Conservation (phyloP, 768 basidiomycete species). For the Suillus bovinus region DNA sequence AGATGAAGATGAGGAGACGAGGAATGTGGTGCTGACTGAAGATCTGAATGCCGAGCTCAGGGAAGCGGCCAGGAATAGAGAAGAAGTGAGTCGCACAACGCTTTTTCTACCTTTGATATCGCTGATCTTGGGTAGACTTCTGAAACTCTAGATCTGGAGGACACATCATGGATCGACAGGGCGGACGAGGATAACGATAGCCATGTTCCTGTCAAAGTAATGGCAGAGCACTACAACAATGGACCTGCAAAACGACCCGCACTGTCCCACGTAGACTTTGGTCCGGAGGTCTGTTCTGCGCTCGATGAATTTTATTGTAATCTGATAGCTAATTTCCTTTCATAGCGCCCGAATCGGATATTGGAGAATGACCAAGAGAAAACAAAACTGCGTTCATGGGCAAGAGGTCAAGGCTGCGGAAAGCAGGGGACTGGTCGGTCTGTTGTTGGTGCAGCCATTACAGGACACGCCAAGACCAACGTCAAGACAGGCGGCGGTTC, state of each 20-base stretch:
- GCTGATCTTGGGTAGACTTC: slow-evolving; percentile 17
- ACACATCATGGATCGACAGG: slow-evolving; percentile 45
- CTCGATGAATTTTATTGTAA: not conserved
- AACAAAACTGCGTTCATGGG: slow-evolving; percentile 40
- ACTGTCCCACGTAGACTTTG: slow-evolving; percentile 25
- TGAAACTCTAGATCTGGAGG: slow-evolving; percentile 36
- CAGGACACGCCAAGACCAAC: slow-evolving; percentile 49
- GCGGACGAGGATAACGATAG: slow-evolving; percentile 36
- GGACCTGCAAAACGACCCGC: slow-evolving; percentile 14
- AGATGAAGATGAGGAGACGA: slow-evolving; percentile 30
- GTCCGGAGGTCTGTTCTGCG: slow-evolving; percentile 26
- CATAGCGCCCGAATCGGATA: slow-evolving; percentile 20
- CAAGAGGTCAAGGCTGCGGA: slow-evolving; percentile 45
- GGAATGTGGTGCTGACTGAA: slow-evolving; percentile 29
- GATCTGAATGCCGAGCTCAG: slow-evolving; percentile 37
- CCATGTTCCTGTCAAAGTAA: slow-evolving; percentile 34
- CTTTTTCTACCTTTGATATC: not conserved
- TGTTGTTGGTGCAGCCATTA: slow-evolving; percentile 60
- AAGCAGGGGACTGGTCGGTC: slow-evolving; percentile 57
- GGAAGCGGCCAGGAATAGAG: slow-evolving; percentile 29
- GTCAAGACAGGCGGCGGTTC: slow-evolving; percentile 45
- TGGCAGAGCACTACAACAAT: slow-evolving; percentile 21
- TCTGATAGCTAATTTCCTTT: slow-evolving; percentile 10
- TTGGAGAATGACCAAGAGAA: slow-evolving; percentile 29
- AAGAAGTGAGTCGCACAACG: slow-evolving; percentile 28